Evolutionary conservation across 768 basidiomycete genomes (phyloP), one percentile per base, ranked within the genome.

Genomic region (Boletus pseudo-olivaceus): DNA sequence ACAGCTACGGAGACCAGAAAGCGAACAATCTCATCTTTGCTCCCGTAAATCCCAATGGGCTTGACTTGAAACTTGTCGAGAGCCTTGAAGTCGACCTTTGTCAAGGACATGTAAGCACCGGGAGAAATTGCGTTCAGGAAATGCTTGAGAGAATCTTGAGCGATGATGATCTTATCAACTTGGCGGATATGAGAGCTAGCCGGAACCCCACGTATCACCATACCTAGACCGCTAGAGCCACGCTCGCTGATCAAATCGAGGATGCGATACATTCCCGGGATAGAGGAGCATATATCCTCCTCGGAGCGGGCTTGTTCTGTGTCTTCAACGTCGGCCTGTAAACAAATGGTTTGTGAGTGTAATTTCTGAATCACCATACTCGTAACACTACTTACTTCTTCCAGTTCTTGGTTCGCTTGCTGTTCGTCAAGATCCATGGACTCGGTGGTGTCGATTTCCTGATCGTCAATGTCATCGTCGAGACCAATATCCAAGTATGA

Each of bases 81-180:
- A 9, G 68, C 67, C 42, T 75, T 74, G 63, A 85, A 85, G 60
- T 84, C 75, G 51, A 85, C 80, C 54, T 78, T 79, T 5, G 82
- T 82, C 38, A 82, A 65, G 3, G 82, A 82, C 9, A 63, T 58
- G 61, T 83, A 85, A 2, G 82, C 75, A 0, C 79, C 76, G 0
- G 84, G 81, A 26, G 63, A 73, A 4, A 83, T 50, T 23, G 65
- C 63, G 52, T 84, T 80, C 57, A 82, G 72, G 47, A 84, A 75
- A 1, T 63, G 53, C 51, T 69, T 73, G 41, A 85, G 69, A 4
- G 79, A 78, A 10, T 76, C 74, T 60, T 83, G 81, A 5, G 72
- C 71, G 33, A 85, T 85, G 61, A 85, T 79, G 44, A 85, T 76
- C 64, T 86, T 86, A 61, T 83, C 83, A 19, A 84, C 83, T 83